Conservation (phyloP, 495 filamentous ascomycete genomes). For the Xylaria grammica region DNA sequence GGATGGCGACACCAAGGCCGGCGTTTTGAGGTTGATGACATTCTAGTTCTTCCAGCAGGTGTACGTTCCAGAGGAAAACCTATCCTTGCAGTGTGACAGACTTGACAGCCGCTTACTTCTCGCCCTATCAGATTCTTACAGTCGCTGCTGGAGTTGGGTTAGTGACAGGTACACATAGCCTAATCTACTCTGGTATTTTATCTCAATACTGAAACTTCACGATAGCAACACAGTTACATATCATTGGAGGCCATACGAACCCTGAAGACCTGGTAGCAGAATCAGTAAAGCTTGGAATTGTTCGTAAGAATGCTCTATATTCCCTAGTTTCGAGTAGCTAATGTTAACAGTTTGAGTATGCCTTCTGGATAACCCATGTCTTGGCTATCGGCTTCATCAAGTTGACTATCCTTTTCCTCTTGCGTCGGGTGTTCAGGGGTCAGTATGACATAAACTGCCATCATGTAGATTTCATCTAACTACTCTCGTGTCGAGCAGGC, state of each 20-base stretch:
- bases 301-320: too few relatives aligned
- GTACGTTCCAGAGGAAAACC: not conserved
- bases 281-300: too few relatives aligned
- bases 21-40: constrained; percentile 6
- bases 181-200: not conserved
- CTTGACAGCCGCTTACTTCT: not conserved
- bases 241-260: constrained; percentile 2
- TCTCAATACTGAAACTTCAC: too few relatives aligned
- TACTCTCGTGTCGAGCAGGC: not conserved
- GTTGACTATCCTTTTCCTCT: constrained; percentile 12
- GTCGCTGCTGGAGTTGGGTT: not conserved
- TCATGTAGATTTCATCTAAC: not conserved
- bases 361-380: constrained; percentile 19
- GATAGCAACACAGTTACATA: not conserved
- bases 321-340: not conserved
- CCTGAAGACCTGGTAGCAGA: too few relatives aligned
- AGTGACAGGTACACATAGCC: not conserved
- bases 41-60: constrained; percentile 8
- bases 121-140: not conserved
- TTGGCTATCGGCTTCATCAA: constrained; percentile 17
- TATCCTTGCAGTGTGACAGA: too few relatives aligned
- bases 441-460: not conserved
- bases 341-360: constrained; percentile 17
- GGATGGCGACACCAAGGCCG: constrained; percentile 1
- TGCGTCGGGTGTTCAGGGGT: constrained; percentile 17